A percentile compares a stretch with the other conserved stretches of the same genome.
Conservation (phyloP, 2,329 filamentous ascomycete genomes). For the Scorias spongiosa region DNA sequence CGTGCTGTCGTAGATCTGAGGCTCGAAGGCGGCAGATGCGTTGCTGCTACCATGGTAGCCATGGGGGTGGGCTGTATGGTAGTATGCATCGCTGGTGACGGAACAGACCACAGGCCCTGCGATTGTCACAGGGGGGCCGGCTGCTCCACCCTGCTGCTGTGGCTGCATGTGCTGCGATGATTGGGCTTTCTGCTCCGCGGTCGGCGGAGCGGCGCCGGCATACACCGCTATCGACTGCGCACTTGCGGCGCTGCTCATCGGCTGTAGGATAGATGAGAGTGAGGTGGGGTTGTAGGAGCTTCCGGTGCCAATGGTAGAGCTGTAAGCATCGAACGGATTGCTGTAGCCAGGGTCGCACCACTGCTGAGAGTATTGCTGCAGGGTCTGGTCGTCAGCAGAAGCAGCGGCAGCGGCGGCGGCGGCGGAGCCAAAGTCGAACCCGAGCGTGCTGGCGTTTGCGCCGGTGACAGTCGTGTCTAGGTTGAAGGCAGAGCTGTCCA, state of each 20-base stretch:
- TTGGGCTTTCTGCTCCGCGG: background rate
- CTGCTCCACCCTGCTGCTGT: background rate
- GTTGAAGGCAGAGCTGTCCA: slow-evolving; percentile 17
- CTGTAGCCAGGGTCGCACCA: background rate
- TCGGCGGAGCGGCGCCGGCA: background rate
- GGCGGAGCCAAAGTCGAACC: slow-evolving; percentile 12
- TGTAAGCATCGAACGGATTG: slow-evolving; percentile 1
- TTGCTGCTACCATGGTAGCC: background rate
- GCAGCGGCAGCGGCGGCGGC: slow-evolving; percentile 8
- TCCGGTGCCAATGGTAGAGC: slow-evolving; percentile 1
- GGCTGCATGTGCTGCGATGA: background rate
- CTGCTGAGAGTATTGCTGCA: background rate
- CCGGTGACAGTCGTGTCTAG: slow-evolving; percentile 9
- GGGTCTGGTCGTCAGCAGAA: background rate
- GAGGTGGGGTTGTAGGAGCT: background rate
- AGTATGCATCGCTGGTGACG: slow-evolving; percentile 2
- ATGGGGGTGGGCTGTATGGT: slow-evolving; percentile 3
- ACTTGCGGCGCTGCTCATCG: background rate
- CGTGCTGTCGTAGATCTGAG: background rate
- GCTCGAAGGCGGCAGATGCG: background rate
- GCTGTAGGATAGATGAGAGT: too few relatives aligned
- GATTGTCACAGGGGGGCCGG: background rate
- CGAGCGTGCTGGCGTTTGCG: slow-evolving; percentile 4
- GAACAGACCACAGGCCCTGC: too few relatives aligned
- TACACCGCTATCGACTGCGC: background rate